phyloP scores from a whole-genome alignment of 2,329 filamentous ascomycete genomes.

The Aspergillus nomiae region DNA sequence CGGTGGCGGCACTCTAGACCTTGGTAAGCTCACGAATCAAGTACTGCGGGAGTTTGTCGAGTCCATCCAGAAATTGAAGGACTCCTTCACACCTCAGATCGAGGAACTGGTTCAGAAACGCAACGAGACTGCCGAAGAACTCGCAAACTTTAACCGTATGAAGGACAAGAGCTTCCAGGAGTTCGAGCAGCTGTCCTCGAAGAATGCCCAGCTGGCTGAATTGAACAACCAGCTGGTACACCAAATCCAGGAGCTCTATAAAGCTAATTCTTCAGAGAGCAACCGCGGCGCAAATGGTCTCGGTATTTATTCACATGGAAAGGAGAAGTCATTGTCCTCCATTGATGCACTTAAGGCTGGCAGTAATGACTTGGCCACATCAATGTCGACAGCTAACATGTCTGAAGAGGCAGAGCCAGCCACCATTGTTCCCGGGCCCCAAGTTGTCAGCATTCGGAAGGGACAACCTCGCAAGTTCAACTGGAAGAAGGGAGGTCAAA shows the following conservation, averaged over 20 bases:
- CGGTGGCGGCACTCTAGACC: slow-evolving; percentile 75
- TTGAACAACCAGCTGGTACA: slow-evolving; percentile 95
- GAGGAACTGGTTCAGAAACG: slow-evolving; percentile 89
- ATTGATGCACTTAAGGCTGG: slow-evolving; percentile 48
- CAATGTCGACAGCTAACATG: slow-evolving; percentile 56
- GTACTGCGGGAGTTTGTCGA: slow-evolving; percentile 65
- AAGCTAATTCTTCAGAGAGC: slow-evolving; percentile 59
- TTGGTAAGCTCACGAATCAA: slow-evolving; percentile 67
- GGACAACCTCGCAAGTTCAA: slow-evolving; percentile 95
- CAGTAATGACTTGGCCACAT: slow-evolving; percentile 56
- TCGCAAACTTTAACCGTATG: slow-evolving; percentile 76
- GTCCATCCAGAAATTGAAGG: slow-evolving; percentile 70
- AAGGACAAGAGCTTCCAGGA: slow-evolving; percentile 93
- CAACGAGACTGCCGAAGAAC: slow-evolving; percentile 81
- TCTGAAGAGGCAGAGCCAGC: slow-evolving; percentile 67
- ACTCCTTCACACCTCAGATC: slow-evolving; percentile 72
- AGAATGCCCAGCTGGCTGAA: slow-evolving; percentile 91
- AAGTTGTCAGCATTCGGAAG: slow-evolving; percentile 92
- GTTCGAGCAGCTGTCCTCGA: slow-evolving; percentile 90
- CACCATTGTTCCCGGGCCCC: slow-evolving; percentile 71
- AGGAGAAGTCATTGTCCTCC: slow-evolving; percentile 52
- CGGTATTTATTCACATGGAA: slow-evolving; percentile 62
- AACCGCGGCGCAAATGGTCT: slow-evolving; percentile 53
- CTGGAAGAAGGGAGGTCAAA: slow-evolving; percentile 96
- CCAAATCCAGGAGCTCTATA: slow-evolving; percentile 91